Evolutionary conservation across 345 rosid genomes (phyloP).

Genomic region (Syzygium aromaticum): DNA sequence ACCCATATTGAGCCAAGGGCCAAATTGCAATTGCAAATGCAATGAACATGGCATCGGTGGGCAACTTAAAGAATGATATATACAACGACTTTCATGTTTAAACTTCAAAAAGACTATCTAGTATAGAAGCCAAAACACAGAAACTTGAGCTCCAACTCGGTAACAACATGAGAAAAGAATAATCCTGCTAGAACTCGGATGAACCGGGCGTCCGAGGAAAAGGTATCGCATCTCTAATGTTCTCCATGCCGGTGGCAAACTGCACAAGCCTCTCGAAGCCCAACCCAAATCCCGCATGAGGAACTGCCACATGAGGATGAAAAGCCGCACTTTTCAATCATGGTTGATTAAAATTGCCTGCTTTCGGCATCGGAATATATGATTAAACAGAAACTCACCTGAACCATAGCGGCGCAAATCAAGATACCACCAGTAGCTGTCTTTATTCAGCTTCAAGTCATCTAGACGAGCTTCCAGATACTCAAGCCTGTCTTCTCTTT

Average conservation of each 20-base stretch:
- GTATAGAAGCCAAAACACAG: neutral
- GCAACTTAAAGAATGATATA: neutral
- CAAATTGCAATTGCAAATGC: neutral
- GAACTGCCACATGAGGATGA: constrained; percentile 42
- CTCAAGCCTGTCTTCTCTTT: constrained; percentile 92
- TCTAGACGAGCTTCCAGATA: constrained; percentile 76
- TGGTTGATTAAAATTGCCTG: neutral
- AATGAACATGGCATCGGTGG: neutral
- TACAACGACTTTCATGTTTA: neutral
- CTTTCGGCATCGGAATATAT: neutral
- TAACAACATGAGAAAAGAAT: neutral
- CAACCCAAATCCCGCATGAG: constrained; percentile 93
- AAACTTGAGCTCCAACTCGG: neutral
- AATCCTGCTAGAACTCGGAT: constrained; percentile 56
- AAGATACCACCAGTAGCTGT: constrained; percentile 97
- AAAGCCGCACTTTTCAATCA: neutral
- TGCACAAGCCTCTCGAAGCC: constrained; percentile 98
- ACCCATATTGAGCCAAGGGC: neutral
- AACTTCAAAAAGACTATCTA: neutral
- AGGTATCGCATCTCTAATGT: constrained; percentile 90
- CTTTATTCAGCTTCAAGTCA: constrained; percentile 65
- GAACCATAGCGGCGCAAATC: constrained; percentile 95
- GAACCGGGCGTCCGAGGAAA: constrained; percentile 92
- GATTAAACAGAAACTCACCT: constrained; percentile 28
- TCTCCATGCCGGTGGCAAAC: constrained; percentile 87